Evolutionary conservation across 2,329 filamentous ascomycete species (phyloP).

Genomic region (Aspergillus ruber): DNA sequence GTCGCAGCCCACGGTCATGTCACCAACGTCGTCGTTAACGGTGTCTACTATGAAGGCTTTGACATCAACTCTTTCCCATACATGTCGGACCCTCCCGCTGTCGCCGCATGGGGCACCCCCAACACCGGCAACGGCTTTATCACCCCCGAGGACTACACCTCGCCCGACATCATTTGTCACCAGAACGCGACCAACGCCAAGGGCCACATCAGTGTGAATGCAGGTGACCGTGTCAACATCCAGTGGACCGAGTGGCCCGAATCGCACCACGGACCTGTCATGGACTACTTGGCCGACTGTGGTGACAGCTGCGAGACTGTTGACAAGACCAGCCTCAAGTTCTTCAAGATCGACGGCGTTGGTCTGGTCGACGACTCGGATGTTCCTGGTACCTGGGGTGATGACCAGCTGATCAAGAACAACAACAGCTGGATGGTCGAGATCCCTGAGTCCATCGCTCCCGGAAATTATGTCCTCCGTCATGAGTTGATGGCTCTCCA

Average conservation of each 20-base stretch:
- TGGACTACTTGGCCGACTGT: slow-evolving; percentile 56
- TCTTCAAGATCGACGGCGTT: slow-evolving; percentile 55
- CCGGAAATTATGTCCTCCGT: slow-evolving; percentile 46
- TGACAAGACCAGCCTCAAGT: slow-evolving; percentile 47
- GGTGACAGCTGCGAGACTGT: slow-evolving; percentile 47
- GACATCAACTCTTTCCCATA: slow-evolving; percentile 27
- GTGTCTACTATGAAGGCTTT: slow-evolving; percentile 35
- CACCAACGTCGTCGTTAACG: slow-evolving; percentile 33
- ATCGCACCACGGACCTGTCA: slow-evolving; percentile 54
- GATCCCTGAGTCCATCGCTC: slow-evolving; percentile 38
- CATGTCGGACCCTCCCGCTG: slow-evolving; percentile 25
- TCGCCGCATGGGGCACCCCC: slow-evolving; percentile 50
- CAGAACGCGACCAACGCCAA: slow-evolving; percentile 45
- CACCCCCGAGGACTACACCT: slow-evolving; percentile 32
- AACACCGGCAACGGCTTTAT: slow-evolving; percentile 49
- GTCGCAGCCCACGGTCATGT: slow-evolving; percentile 27
- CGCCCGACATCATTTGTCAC: slow-evolving; percentile 55
- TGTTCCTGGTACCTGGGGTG: slow-evolving; percentile 46
- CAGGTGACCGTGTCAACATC: slow-evolving; percentile 51
- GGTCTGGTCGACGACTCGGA: slow-evolving; percentile 43
- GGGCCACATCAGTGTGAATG: slow-evolving; percentile 47
- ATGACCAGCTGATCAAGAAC: slow-evolving; percentile 44
- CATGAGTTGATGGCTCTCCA: slow-evolving; percentile 49
- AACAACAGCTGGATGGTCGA: slow-evolving; percentile 43
- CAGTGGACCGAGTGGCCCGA: slow-evolving; percentile 59